Conservation (phyloP, 768 basidiomycete genomes). For the Hygrophorus russula region DNA sequence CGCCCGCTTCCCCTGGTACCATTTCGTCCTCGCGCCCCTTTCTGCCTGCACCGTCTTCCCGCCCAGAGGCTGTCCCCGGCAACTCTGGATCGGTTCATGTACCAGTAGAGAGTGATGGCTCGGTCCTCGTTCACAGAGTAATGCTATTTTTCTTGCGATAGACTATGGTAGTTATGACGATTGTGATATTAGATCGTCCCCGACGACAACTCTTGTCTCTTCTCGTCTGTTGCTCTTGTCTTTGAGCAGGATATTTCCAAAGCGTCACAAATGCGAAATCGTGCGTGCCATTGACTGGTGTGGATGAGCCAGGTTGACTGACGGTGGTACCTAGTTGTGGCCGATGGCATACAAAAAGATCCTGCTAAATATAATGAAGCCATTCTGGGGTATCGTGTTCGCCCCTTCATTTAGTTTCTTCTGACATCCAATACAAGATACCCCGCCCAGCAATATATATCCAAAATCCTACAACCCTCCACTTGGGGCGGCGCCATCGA, state of each 20-base stretch:
- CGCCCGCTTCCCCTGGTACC: constrained; percentile 2
- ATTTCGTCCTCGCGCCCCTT: not conserved
- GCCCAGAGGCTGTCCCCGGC: constrained; percentile 9
- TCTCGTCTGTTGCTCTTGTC: constrained; percentile 75
- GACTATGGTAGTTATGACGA: not conserved
- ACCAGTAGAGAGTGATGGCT: constrained; percentile 49
- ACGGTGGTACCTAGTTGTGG: constrained; percentile 48
- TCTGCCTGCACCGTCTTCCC: constrained; percentile 7
- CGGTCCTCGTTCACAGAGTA: constrained; percentile 68
- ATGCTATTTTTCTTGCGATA: constrained; percentile 1
- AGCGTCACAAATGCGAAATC: constrained; percentile 58
- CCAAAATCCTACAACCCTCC: constrained; percentile 65
- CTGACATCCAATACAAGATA: constrained; percentile 18
- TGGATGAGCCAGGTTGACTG: not conserved
- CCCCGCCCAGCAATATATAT: constrained; percentile 62
- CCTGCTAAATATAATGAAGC: constrained; percentile 70
- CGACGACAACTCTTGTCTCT: constrained; percentile 97
- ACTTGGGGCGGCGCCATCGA: constrained; percentile 98
- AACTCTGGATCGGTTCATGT: constrained; percentile 32
- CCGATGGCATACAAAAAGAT: constrained; percentile 65
- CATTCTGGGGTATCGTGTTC: constrained; percentile 59
- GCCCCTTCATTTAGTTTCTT: not conserved
- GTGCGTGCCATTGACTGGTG: constrained; percentile 27
- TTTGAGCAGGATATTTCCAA: constrained; percentile 77
- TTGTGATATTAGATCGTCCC: constrained; percentile 56